Base-by-base conservation (phyloP, 805 yeast genomes). In the Saccharomycopsis malanga region DNA sequence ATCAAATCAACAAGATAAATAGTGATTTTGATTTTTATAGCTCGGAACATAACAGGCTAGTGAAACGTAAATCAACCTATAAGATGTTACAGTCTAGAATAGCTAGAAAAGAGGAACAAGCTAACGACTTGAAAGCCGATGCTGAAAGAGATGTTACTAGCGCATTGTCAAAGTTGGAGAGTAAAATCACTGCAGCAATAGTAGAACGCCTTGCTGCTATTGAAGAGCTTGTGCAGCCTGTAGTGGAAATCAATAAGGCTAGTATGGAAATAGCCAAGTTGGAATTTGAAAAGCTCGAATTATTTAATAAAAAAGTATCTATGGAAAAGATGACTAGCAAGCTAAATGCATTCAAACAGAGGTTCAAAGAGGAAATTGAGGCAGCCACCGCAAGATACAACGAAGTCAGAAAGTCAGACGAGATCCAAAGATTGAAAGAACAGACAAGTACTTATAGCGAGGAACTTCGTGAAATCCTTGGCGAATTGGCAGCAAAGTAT, bases 71-170 rank as follows among this genome's bases (percentile, higher is more conserved):
- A 20, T 46, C 22, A 42, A 52, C 32, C 25, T 48, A n/a, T 37
- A 49, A 24, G 48, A 57, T 29, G 25, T 45, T 57, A 22, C 56
- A 55, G 22, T 18, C 23, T 27, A 34, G 23, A 49, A 49, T 58
- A 37, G 56, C 53, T 15, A 55, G 55, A 42, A 56, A 63, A 44
- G 54, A 61, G 38, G 61, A 63, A 24, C 61, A 65, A 41, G 55
- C 69, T 21, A 47, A 61, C 39, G 57, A 56, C 36, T 50, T 71
- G 18, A 65, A 67, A 46, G 54, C 55, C 0, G 75, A 71, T 42
- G 59, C 74, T 1, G 59, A 58, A 22, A 62, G 59, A 44, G 80
- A 76, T 54, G 67, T 69, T 43, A 60, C 70, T 2, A 63, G 45
- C 3, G 71, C 69, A 45, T 68, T 69, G 4, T 57, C 57, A 14